Base-by-base conservation (phyloP, 148 eudicot genomes). In the Amaranthus cruentus region DNA sequence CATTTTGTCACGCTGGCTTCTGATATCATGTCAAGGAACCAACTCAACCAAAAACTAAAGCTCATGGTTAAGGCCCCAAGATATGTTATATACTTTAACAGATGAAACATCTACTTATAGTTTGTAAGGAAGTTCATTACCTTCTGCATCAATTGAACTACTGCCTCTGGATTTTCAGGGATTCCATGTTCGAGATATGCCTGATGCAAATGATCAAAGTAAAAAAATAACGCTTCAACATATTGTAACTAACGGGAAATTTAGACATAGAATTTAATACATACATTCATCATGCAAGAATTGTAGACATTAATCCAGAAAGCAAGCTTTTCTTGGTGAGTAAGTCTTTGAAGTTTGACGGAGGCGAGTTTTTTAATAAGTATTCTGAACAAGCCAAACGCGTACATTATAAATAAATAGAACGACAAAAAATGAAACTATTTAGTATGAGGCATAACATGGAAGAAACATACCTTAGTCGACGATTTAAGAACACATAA, bases 241-340 rank as follows among this genome's bases (percentile, higher is more conserved):
- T 48, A 66, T n/a, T 54, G 15, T 3, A 68, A 47, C 5, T 50
- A 52, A 71, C 69, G 5, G 14, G 62, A 14, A 49, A 58, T 59
- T 9, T 47, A 58, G 62, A 54, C 18, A 66, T 48, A 49, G 7
- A 54, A 52, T 44, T 15, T 69, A 72, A 56, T 56, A 63, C 90
- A 60, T 89, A 91, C 97, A 82, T 89, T 91, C 94, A 91, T 87
- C 89, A 91, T 85, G 84, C 94, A 91, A 0, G 94, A 87, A 82
- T 91, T 91, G 69, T 91, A 87, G 57, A 85, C 84, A 79, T 91
- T 91, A 66, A 91, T 87, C 97, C 97, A 91, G 72, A 89, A 91
- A 53, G 97, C 94, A 70, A 91, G 91, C 82, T 86, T 89, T 71
- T 86, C 91, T 73, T 89, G 97, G 73, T 87, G 97, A 47, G 74